These are phyloP conservation scores for Sporothrix protearum DNA, from an alignment of 2,329 filamentous ascomycete species.

Conservation along the genomic window DNA sequence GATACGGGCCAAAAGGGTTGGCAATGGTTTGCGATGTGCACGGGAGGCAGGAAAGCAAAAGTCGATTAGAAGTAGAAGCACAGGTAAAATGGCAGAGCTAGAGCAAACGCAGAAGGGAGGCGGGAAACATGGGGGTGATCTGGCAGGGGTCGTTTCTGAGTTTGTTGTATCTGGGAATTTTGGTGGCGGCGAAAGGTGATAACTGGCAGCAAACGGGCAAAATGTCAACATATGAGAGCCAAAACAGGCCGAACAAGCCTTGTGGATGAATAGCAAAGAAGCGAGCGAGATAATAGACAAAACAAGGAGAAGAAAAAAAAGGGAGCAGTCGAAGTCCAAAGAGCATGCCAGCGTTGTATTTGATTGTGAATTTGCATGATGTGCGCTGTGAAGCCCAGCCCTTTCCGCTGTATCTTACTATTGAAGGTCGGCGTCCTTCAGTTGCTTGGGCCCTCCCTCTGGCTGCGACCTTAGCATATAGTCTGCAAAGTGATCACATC, in stretches of 20 bases:
- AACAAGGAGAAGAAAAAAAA: neutral
- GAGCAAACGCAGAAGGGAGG: conserved; percentile 8
- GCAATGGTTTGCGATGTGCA: neutral
- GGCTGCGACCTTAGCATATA: neutral
- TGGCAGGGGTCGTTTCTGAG: conserved; percentile 1
- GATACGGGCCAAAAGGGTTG: neutral
- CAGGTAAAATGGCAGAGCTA: neutral
- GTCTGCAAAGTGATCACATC: conserved; percentile 11
- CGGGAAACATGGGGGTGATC: conserved; percentile 13
- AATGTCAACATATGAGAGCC: neutral
- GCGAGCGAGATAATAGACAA: neutral
- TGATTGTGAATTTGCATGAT: neutral
- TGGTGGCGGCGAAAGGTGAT: conserved; percentile 15
- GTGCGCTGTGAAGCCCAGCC: conserved; percentile 11
- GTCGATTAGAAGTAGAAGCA: neutral
- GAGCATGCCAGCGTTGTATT: neutral
- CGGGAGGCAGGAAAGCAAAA: neutral
- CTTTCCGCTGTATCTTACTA: neutral
- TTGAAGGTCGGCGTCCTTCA: neutral
- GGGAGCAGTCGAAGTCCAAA: neutral
- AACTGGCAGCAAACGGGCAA: neutral
- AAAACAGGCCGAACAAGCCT: neutral
- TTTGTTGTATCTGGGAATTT: neutral
- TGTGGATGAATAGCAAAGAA: neutral
- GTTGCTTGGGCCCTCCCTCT: conserved; percentile 1